Base-by-base conservation (phyloP, 148 eudicot species). In the Fagopyrum tataricum region DNA sequence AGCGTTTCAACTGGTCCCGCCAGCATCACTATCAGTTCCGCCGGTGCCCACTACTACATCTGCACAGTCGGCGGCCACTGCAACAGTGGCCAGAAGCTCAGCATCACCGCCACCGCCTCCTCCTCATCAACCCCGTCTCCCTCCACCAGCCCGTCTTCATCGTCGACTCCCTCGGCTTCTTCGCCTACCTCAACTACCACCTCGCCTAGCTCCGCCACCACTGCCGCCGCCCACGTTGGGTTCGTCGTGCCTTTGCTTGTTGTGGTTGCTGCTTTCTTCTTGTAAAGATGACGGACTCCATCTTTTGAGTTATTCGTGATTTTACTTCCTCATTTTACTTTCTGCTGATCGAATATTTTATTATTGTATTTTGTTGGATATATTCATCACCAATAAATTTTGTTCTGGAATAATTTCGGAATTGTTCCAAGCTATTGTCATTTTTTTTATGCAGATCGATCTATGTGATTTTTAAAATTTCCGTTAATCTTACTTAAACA, bases 1-100 rank as follows among this genome's bases (percentile, higher is more conserved):
- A 64, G 20, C 69, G 8, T 14, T 8, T 0, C 4, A 7, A 39
- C 4, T 43, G 43, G 69, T 9, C 69, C 69, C 20, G 69, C 69
- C 43, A 64, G 18, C 69, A 4, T 64, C 20, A 37, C n/a, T 4
- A 15, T 64, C 69, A 24, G 20, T 7, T 13, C 69, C 20, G 43
- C 69, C 44, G 69, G 69, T 2, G 20, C 69, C 43, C 69, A 64
- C 69, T 64, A 64, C 69, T 64, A 64, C 69, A 64, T 64, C 69
- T 64, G 69, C 43, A 64, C 69, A 9, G 1, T 39, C 20, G 26
- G n/a, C 42, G 43, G 20, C 1, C 69, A 64, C 44, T 64, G 69
- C 69, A 39, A 10, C 69, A 2, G 9, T 43, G 69, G 69, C 11
- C 69, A 64, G 69, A 64, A 64, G 69, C 44, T 64, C 13, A 7